Base-by-base conservation (phyloP, 345 rosid genomes). In the Kernera saxatilis region DNA sequence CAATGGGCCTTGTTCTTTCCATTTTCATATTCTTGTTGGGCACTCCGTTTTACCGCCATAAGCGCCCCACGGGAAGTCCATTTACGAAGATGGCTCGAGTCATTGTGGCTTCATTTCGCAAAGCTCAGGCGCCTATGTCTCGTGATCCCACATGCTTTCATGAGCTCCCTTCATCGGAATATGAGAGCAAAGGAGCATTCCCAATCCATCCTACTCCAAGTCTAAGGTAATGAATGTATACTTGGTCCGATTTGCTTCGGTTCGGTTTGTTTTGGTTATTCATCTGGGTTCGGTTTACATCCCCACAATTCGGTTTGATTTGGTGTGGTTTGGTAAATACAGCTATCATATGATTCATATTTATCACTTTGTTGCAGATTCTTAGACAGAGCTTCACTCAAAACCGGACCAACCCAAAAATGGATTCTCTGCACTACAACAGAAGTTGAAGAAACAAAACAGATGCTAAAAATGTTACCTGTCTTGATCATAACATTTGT, bases 371-470 rank as follows among this genome's bases (percentile, higher is more conserved):
- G 6, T 26, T 75, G 71, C 72, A 91, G 95, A 78, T 82, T 89
- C 55, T 76, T 92, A 21, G 79, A 75, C 40, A 88, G 82, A 80
- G 94, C 96, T 41, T 74, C 88, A 22, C 80, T 88, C 32, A 80
- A 78, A 72, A 81, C 88, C 32, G 85, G 78, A 14, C 19, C 84
- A 32, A 78, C 65, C 1, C 57, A 75, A 39, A 79, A 86, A 10
- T 90, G 91, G 91, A 77, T 62, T 72, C 74, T 86, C 8, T 86
- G 96, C 73, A 40, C 93, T 4, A 87, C 87, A 10, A 88, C 95
- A 14, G 90, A 90, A 81, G 95, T 92, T 0, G 95, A 92, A 73
- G 98, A 92, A 72, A 88, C 96, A n/a, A 90, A 92, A 26, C 96
- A 92, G 27, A 90, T 88, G 93, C 33, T 92, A 35, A 69, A 82